Conservation (phyloP, 2,329 filamentous ascomycete species). For the Xylaria digitata region DNA sequence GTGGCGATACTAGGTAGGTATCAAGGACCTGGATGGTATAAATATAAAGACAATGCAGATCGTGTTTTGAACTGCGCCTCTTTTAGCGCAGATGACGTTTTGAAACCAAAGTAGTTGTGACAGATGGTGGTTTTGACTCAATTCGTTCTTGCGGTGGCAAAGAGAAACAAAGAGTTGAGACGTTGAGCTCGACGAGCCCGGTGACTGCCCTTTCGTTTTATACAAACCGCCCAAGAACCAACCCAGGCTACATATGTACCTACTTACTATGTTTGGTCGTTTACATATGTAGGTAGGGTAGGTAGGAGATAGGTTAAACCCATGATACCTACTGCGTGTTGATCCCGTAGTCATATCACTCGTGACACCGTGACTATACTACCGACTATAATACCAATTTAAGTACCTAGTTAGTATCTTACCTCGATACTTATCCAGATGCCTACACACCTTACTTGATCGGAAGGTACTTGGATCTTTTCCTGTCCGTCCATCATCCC, state of each 20-base stretch:
- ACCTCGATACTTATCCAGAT: too few species aligned
- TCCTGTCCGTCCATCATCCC: not conserved
- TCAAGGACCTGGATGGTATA: not conserved
- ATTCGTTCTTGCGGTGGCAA: conserved; percentile 33
- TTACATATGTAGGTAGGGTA: not conserved
- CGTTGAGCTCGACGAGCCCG: conserved; percentile 9
- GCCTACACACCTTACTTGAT: not conserved
- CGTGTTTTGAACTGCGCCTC: conserved; percentile 8
- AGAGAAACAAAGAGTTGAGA: conserved; percentile 30
- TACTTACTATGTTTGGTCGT: not conserved
- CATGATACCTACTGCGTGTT: not conserved
- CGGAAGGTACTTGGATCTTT: conserved; percentile 2
- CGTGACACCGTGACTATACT: not conserved
- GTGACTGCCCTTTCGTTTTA: conserved; percentile 29
- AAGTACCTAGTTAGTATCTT: not conserved
- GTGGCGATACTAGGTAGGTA: not conserved
- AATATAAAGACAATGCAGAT: conserved; percentile 23
- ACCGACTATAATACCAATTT: too few species aligned
- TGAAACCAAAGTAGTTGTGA: conserved; percentile 9
- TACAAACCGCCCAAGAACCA: conserved; percentile 7
- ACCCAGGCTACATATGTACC: not conserved
- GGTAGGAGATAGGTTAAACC: too few species aligned
- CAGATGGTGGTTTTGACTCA: conserved; percentile 21
- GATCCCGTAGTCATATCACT: conserved; percentile 3
- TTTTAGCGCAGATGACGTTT: conserved; percentile 24